Evolutionary conservation across 2,329 filamentous ascomycete species (phyloP), one percentile per base, ranked within the genome.

Genomic region (Xylariaceae sp.): DNA sequence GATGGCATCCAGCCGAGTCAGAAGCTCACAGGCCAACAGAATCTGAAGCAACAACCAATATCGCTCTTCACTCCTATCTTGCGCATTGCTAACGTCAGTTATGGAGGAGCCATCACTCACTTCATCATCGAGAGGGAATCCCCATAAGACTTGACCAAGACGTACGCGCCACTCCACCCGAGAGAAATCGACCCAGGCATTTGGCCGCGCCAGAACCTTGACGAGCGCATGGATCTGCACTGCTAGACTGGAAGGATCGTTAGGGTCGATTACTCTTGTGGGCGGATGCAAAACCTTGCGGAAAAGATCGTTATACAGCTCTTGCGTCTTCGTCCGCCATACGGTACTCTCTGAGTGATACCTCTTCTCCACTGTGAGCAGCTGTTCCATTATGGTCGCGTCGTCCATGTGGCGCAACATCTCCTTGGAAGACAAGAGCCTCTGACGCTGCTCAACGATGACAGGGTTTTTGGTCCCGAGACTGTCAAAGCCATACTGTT

Each of bases 181-280:
- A 17, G 86, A 88, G 64, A 91, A 88, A 72, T 91, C 87, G 55
- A 88, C 81, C 88, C 88, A 91, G 51, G 89, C 82, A 58, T 87
- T 86, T 56, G 85, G 80, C 6, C 83, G 75, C 0, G 81, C 82
- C 50, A 91, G 78, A 8, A 88, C 82, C 68, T 84, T 84, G 51
- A 90, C 79, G 15, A 91, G 74, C 3, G 85, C 82, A 64, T 86
- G 79, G 58, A 90, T 89, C 69, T 91, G 88, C 42, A 88, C 85
- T 49, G 86, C 80, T 17, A 91, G 75, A 56, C 87, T 83, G 67
- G 83, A 82, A 3, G 82, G 83, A 66, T 87, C 81, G 35, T 78
- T 76, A 68, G 75, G 80, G 73, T 82, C 86, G 62, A 81, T 81
- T 59, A 80, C 79, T 64, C 74, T 80, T 53, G 76, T 81, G 50